Evolutionary conservation across 345 rosid genomes (phyloP), one percentile per base, ranked within the genome.

Genomic region (Moricandia moricandioides): DNA sequence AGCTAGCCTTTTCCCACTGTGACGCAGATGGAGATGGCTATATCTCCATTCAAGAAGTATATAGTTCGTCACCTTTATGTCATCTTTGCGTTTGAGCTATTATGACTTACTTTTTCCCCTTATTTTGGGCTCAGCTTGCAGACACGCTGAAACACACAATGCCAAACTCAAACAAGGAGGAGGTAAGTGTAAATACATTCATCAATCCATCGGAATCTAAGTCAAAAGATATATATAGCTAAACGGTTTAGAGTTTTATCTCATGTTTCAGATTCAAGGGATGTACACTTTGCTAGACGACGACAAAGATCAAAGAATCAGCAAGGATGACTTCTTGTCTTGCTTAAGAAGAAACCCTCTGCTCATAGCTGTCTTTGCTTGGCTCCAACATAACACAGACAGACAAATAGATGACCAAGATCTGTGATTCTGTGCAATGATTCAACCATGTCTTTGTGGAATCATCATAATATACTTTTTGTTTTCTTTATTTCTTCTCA

Each of bases 271-370:
- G 99, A 75, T 95, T 55, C 85, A 76, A 17, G 79, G 69, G 63
- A 74, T 92, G 62, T 90, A 85, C 76, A 62, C 17, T 11, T 74
- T 84, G 34, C 83, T 95, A 2, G 99, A 87, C 29, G 70, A 65
- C 0, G 85, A 88, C 60, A 84, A 79, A 51, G 96, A 88, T 56
- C 85, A 91, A 67, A 80, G 78, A 62, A 74, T 79, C 68, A 80
- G 85, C 74, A 82, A 79, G 79, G 85, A 81, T 57, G 89, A 83
- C 33, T 90, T 90, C 55, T n/a, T 83, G 30, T 76, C 78, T 67
- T 83, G 88, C 80, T 83, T 95, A 30, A 82, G 87, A 76, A 82
- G 67, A 84, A 88, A 92, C 65, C 98, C 97, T 17, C 70, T 95
- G 66, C 75, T 92, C 72, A 75, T 95, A 79, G 85, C 91, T 0